A percentile compares a stretch with the other conserved stretches of the same genome.
These are phyloP conservation scores for Pichia occidentalis DNA, from an alignment of 805 yeast species.

Conservation along the genomic window DNA sequence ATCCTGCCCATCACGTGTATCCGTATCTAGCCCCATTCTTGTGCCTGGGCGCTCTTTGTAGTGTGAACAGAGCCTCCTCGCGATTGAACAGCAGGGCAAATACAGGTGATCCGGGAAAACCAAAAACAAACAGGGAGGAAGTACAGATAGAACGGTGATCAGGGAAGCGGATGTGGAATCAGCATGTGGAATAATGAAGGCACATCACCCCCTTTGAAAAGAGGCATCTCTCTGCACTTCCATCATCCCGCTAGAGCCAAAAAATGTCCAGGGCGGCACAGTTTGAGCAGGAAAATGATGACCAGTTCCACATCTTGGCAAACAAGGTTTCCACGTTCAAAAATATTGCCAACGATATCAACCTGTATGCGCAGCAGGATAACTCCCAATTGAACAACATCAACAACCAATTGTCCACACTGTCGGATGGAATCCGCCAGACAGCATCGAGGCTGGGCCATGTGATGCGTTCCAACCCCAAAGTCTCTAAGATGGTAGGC, in stretches of 20 bases:
- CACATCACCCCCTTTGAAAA: too few relatives aligned
- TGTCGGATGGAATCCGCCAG: constrained; percentile 43
- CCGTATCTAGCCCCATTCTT: background rate
- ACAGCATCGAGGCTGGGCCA: constrained; percentile 48
- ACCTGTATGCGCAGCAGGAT: constrained; percentile 55
- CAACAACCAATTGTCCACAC: constrained; percentile 44
- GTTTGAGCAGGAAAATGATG: constrained; percentile 47
- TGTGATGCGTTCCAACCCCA: constrained; percentile 53
- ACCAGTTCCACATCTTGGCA: constrained; percentile 55
- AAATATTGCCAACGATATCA: constrained; percentile 60
- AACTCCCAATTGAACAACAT: constrained; percentile 35
- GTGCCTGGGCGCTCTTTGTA: background rate
- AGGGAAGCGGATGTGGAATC: too few relatives aligned
- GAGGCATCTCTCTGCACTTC: too few relatives aligned
- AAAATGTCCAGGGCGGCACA: constrained; percentile 27
- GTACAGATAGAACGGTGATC: too few relatives aligned
- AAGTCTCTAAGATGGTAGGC: constrained; percentile 53
- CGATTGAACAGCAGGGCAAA: too few relatives aligned
- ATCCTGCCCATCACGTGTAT: too few relatives aligned
- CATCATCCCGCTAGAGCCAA: too few relatives aligned
- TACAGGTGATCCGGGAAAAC: too few relatives aligned
- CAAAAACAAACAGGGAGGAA: too few relatives aligned
- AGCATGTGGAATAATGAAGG: too few relatives aligned
- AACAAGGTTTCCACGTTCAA: constrained; percentile 59
- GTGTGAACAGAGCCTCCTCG: too few relatives aligned